A percentile compares a stretch with the other conserved stretches of the same genome.
Evolutionary conservation across 257 asterid species (phyloP).

Genomic region (Coffea canephora): DNA sequence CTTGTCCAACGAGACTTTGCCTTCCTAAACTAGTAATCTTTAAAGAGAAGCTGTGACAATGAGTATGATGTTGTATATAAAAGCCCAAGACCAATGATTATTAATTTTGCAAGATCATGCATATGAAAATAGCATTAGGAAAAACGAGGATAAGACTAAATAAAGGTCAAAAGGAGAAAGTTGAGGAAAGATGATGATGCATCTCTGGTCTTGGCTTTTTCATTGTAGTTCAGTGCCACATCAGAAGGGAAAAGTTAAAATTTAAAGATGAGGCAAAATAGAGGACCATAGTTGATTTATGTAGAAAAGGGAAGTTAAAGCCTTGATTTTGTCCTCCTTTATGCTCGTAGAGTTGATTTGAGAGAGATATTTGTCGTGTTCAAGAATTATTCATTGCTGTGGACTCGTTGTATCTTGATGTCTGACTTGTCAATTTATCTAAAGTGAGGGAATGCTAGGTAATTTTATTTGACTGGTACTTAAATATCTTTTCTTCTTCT

Average conservation of each 20-base stretch:
- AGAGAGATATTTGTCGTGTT: background rate
- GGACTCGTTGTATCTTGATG: background rate
- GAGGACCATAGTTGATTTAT: too few species aligned
- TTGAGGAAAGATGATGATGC: background rate
- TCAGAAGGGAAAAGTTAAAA: background rate
- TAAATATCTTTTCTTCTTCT: slow-evolving; percentile 14
- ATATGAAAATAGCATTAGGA: background rate
- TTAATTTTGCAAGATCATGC: background rate
- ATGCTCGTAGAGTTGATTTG: background rate
- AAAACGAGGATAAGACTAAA: background rate
- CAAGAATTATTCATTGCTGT: background rate
- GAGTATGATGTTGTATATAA: background rate
- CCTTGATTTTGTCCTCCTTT: background rate
- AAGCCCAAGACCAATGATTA: background rate
- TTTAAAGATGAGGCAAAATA: background rate
- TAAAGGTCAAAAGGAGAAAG: background rate
- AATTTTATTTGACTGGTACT: background rate
- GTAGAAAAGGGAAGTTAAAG: background rate
- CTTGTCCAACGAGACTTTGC: too few species aligned
- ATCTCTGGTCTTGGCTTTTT: background rate
- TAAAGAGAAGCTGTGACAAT: too few species aligned
- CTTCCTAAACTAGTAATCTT: background rate
- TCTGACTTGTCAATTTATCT: background rate
- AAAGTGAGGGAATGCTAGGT: background rate
- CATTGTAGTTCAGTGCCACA: background rate